Evolutionary conservation across 306 rosid genomes (phyloP).

Genomic region (Vigna unguiculata): DNA sequence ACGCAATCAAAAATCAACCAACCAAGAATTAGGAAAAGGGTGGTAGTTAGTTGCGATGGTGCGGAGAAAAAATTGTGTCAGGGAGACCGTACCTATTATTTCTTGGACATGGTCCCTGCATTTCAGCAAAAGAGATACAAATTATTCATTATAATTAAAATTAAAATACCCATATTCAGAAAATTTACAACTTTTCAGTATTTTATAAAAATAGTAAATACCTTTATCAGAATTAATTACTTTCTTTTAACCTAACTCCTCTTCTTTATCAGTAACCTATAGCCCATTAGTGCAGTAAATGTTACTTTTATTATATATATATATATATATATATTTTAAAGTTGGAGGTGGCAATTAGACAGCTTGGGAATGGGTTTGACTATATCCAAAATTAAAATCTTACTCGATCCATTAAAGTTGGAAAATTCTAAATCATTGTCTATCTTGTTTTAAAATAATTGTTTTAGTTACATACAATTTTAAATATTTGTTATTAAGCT

Average conservation of each 20-base stretch:
- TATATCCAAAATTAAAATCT: too few relatives aligned
- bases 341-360: background rate
- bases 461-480: background rate
- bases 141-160: background rate
- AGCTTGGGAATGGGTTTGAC: background rate
- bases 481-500: too few relatives aligned
- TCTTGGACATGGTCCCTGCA: background rate
- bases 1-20: constrained; percentile 20
- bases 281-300: background rate
- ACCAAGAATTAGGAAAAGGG: constrained; percentile 10
- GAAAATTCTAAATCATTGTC: too few relatives aligned
- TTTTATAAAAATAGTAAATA: background rate
- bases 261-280: background rate
- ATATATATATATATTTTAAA: too few relatives aligned
- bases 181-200: too few relatives aligned
- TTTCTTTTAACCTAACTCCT: background rate
- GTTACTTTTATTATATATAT: background rate
- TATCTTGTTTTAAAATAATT: too few relatives aligned
- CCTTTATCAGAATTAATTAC: background rate
- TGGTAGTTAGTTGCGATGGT: constrained; percentile 14
- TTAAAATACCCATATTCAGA: background rate
- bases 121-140: background rate
- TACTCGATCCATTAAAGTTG: background rate
- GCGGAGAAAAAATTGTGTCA: background rate
- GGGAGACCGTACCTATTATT: background rate